Conservation (phyloP, 2,329 filamentous ascomycete species). For the Beauveria bassiana region DNA sequence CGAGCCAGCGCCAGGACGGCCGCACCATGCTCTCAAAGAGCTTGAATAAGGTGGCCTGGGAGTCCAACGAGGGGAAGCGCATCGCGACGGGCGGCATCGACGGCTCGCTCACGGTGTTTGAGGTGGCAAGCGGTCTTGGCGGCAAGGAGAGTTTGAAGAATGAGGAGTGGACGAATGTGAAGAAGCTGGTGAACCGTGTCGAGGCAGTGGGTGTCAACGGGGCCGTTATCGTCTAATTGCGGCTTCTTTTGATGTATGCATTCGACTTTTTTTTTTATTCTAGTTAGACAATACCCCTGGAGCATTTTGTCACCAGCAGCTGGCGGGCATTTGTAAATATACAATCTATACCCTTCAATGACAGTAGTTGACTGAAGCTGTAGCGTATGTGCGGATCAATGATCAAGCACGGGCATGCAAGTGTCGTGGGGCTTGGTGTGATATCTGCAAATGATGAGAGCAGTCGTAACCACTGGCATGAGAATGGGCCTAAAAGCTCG, state of each 20-base stretch:
- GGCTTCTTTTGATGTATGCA: background rate
- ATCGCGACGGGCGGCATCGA: slow-evolving; percentile 89
- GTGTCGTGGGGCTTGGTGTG: too few relatives aligned
- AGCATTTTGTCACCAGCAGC: slow-evolving; percentile 1
- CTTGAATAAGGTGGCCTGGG: slow-evolving; percentile 92
- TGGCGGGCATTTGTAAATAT: slow-evolving; percentile 10
- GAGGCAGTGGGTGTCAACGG: slow-evolving; percentile 53
- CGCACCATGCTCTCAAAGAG: slow-evolving; percentile 70
- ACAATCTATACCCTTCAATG: slow-evolving; percentile 1
- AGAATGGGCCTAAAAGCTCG: too few relatives aligned
- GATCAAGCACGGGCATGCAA: too few relatives aligned
- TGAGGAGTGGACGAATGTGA: slow-evolving; percentile 90
- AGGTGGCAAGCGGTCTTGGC: slow-evolving; percentile 74
- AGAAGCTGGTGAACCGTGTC: slow-evolving; percentile 73
- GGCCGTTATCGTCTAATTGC: slow-evolving; percentile 30
- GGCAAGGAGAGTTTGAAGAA: slow-evolving; percentile 75
- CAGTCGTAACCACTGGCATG: too few relatives aligned
- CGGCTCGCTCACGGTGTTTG: slow-evolving; percentile 84
- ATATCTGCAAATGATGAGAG: too few relatives aligned
- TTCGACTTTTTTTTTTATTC: background rate
- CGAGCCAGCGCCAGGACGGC: slow-evolving; percentile 57
- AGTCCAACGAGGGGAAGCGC: slow-evolving; percentile 77
- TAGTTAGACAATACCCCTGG: slow-evolving; percentile 6
- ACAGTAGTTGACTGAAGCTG: background rate
- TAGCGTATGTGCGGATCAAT: background rate